Evolutionary conservation across 306 rosid species (phyloP), one percentile per base, ranked within the genome.

Genomic region (Trichosanthes cucumerina): DNA sequence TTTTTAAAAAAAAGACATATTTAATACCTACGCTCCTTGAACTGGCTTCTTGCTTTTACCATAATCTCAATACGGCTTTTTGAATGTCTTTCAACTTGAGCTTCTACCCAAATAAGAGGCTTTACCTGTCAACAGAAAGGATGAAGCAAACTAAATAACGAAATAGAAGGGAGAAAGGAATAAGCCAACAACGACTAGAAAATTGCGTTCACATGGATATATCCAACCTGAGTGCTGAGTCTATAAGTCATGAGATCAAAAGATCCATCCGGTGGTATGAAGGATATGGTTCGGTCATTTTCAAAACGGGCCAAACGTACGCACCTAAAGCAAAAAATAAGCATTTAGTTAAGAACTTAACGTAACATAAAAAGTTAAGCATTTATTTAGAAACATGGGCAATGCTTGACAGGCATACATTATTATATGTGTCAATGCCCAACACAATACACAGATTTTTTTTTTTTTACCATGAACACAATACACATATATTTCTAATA

Each of bases 291-390:
- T 81, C 99, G 93, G 80, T 95, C 99, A 84, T 95, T 95, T 83
- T 95, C 99, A 88, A 95, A 95, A 79, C 99, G 99, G 31, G 99
- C 98, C 92, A 95, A 83, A 23, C 99, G 99, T 78, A 95, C 99
- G 72, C 99, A 95, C 95, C 99, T 95, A 85, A 78, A 85, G 41
- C 78, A 86, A 23, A 38, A 60, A 59, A 24, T 50, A 75, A 59
- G 79, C 50, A 84, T 66, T 79, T 60, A 83, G 73, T 70, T 74
- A 78, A 44, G 79, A 83, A 80, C 82, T 28, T 36, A 53, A 44
- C 13, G 34, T 14, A 39, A 21, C 4, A 24, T 7, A 50, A 73
- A 43, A 80, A 83, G 64, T 38, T 56, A 64, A 66, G 71, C 44
- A 84, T 63, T 81, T 66, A 80, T 63, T 70, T 75, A 79, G 53